Evolutionary conservation across 2,329 filamentous ascomycete genomes (phyloP).

Genomic region (Pseudogymnoascus verrucosus): DNA sequence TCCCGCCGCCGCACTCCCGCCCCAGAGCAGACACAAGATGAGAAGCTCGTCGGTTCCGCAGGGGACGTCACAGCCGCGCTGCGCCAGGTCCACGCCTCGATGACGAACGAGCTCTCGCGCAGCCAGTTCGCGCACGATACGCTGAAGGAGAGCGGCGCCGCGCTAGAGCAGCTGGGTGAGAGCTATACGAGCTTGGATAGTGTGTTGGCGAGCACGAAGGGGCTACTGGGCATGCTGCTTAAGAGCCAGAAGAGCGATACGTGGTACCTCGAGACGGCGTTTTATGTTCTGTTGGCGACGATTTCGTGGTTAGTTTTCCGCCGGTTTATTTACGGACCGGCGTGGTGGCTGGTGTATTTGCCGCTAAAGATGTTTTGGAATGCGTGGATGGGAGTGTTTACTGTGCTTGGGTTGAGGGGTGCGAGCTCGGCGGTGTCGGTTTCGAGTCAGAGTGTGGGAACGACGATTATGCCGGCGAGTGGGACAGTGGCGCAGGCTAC

Average conservation of each 20-base stretch:
- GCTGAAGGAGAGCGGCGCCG: constrained; percentile 72
- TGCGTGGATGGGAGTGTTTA: constrained; percentile 46
- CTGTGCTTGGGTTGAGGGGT: constrained; percentile 37
- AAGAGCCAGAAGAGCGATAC: constrained; percentile 92
- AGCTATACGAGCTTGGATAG: constrained; percentile 73
- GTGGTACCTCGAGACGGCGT: constrained; percentile 89
- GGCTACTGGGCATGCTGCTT: constrained; percentile 69
- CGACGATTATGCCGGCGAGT: neutral
- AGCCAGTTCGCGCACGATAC: constrained; percentile 88
- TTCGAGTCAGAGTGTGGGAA: constrained; percentile 10
- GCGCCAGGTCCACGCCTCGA: constrained; percentile 76
- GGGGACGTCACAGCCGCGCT: constrained; percentile 79
- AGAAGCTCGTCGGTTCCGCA: constrained; percentile 66
- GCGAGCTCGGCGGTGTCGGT: constrained; percentile 19
- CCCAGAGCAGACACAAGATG: constrained; percentile 45
- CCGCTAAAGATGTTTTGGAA: constrained; percentile 64
- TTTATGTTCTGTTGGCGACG: constrained; percentile 72
- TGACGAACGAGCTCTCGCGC: constrained; percentile 74
- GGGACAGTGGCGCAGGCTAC: constrained; percentile 10
- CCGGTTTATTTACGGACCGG: constrained; percentile 75
- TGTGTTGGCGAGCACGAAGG: constrained; percentile 65
- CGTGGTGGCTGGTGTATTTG: constrained; percentile 83
- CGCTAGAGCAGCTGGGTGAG: constrained; percentile 71
- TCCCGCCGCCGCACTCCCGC: constrained; percentile 31
- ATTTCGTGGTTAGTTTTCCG: constrained; percentile 81